These are phyloP conservation scores for Aschersonia sp. DNA, from an alignment of 2,329 filamentous ascomycete genomes.

Conservation along the genomic window DNA sequence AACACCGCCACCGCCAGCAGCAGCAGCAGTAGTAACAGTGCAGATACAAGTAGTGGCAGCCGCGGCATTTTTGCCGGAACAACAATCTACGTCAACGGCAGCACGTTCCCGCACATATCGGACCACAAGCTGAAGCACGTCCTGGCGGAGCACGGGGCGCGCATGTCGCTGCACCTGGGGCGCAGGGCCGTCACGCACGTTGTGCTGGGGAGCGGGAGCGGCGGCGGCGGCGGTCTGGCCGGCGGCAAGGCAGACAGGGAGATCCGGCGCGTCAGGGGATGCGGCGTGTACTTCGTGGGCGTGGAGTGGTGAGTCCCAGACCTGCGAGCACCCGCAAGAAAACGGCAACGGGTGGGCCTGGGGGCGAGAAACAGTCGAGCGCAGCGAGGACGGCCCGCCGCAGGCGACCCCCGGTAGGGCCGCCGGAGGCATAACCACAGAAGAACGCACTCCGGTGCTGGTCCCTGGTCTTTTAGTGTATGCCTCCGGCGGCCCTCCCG, in stretches of 20 bases:
- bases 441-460: no score
- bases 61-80: conserved; percentile 51
- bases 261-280: conserved; percentile 46
- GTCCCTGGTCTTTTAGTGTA: no score
- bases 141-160: conserved; percentile 59
- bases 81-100: conserved; percentile 76
- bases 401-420: no score
- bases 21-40: not conserved
- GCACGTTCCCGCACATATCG: conserved; percentile 65
- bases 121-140: conserved; percentile 77
- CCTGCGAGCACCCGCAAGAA: no score
- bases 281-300: conserved; percentile 61
- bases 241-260: conserved; percentile 50
- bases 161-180: conserved; percentile 54
- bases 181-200: conserved; percentile 73
- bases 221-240: not conserved
- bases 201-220: conserved; percentile 43
- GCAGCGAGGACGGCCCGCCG: no score
- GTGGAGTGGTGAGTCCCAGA: conserved; percentile 55
- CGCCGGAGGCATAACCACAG: no score
- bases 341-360: no score
- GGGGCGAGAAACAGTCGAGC: no score
- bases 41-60: not conserved
- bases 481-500: no score
- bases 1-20: not conserved